Evolutionary conservation across 352 stramenopile genomes (phyloP).

Genomic region (Pythium aquatile): DNA sequence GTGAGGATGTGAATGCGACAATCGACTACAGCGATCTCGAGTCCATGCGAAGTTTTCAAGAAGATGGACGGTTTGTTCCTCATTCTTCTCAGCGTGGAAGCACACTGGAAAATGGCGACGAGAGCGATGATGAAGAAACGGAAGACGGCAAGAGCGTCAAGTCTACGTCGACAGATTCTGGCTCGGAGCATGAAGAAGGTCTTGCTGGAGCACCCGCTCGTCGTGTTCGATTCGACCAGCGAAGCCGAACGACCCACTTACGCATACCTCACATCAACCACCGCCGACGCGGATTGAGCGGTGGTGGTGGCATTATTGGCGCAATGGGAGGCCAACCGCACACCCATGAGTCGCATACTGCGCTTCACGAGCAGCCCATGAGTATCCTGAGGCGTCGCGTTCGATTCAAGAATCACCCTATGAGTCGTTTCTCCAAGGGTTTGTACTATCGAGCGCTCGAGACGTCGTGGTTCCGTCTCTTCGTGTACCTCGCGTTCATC

Average conservation of each 20-base stretch:
- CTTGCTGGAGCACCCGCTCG: neutral
- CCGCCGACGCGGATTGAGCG: neutral
- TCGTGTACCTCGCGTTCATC: constrained; percentile 35
- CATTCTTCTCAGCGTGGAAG: neutral
- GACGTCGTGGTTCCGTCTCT: constrained; percentile 40
- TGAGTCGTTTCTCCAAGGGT: constrained; percentile 40
- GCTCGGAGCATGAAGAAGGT: constrained; percentile 26
- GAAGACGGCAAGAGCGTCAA: constrained; percentile 18
- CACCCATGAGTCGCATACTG: constrained; percentile 17
- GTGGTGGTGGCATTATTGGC: neutral
- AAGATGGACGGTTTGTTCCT: neutral
- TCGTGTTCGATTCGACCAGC: constrained; percentile 29
- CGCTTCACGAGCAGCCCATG: constrained; percentile 30
- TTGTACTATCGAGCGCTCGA: constrained; percentile 54
- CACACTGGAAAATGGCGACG: neutral
- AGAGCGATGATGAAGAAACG: constrained; percentile 3
- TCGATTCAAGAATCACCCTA: constrained; percentile 43
- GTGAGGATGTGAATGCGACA: neutral
- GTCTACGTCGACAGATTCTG: constrained; percentile 31
- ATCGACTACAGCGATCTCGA: constrained; percentile 30
- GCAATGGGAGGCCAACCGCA: constrained; percentile 7
- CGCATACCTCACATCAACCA: constrained; percentile 17
- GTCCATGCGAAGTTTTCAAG: constrained; percentile 15
- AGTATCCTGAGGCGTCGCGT: constrained; percentile 39
- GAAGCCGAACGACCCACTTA: constrained; percentile 25